Base-by-base conservation (phyloP, 2,329 filamentous ascomycete genomes). In the Fusarium clavum region DNA sequence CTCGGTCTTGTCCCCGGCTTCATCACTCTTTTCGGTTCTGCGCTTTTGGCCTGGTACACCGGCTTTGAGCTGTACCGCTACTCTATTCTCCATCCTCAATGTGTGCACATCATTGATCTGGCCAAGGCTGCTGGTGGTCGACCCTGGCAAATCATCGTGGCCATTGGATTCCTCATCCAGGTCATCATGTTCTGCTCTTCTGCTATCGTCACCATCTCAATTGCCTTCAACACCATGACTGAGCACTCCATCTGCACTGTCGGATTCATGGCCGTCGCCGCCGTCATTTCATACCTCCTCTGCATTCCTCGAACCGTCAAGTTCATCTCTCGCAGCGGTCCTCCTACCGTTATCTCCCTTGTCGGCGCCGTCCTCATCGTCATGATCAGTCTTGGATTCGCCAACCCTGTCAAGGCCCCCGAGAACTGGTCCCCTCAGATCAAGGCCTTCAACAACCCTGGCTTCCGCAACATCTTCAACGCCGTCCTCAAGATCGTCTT, bases 51-150 rank as follows among this genome's bases (percentile, higher is more conserved):
- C 14, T 53, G 49, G 49, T 53, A 53, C 10, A 53, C 49, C 14
- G 49, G 49, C 1, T 53, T 53, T 18, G 49, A 53, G 34, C 2
- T 53, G 24, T 53, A 53, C 5, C 49, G 49, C 9, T 53, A 41
- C 49, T 53, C 49, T 6, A 53, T 53, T 1, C 25, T 53, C 60
- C 87, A 92, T 72, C 90, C 90, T 3, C 87, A 91, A 77, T 84
- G 90, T 62, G 86, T 88, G 68, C 89, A 91, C 78, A 88, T 91
- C 14, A 91, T 88, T 73, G 90, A 92, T 73, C 87, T 91, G 85
- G 84, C 85, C 86, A 73, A 84, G 84, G 70, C 85, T 82, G 68
- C 85, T 83, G 80, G 71, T 22, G 67, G 70, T 2, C 27, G 40
- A 27, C n/a, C 51, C 2, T 51, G 46, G 40, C 62, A 57, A 20